Evolutionary conservation across 2,329 filamentous ascomycete species (phyloP).

Genomic region (Talaromyces sp.): DNA sequence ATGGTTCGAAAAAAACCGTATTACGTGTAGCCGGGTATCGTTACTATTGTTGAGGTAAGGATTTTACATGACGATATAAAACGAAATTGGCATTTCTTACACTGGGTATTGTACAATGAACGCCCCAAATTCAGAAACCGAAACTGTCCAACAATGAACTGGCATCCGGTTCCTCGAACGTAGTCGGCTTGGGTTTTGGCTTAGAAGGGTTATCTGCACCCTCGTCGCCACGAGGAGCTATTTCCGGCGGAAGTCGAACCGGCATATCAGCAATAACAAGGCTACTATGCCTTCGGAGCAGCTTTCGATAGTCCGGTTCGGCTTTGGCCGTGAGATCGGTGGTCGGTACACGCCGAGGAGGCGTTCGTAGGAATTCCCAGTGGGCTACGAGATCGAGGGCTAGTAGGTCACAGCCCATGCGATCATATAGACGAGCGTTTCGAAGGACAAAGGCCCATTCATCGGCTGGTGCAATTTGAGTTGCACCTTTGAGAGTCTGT

Average conservation of each 20-base stretch:
- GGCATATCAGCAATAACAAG: slow-evolving; percentile 71
- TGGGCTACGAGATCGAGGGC: slow-evolving; percentile 68
- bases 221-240: background rate
- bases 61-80: background rate
- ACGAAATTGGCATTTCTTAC: background rate
- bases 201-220: slow-evolving; percentile 23
- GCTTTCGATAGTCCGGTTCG: slow-evolving; percentile 59
- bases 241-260: background rate
- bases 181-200: slow-evolving; percentile 58
- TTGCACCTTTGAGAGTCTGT: slow-evolving; percentile 80
- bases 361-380: slow-evolving; percentile 48
- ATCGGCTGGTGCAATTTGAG: slow-evolving; percentile 69
- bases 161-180: slow-evolving; percentile 89
- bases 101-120: background rate
- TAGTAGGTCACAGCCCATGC: slow-evolving; percentile 89
- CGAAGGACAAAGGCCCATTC: slow-evolving; percentile 90
- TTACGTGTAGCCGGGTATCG: too few relatives aligned
- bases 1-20: background rate
- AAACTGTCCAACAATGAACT: slow-evolving; percentile 87
- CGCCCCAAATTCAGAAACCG: slow-evolving; percentile 61
- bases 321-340: slow-evolving; percentile 28
- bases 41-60: background rate
- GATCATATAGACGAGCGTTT: slow-evolving; percentile 76
- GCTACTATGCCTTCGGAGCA: slow-evolving; percentile 69
- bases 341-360: slow-evolving; percentile 22